Evolutionary conservation across 345 rosid genomes (phyloP).

Genomic region (Theobroma cacao): DNA sequence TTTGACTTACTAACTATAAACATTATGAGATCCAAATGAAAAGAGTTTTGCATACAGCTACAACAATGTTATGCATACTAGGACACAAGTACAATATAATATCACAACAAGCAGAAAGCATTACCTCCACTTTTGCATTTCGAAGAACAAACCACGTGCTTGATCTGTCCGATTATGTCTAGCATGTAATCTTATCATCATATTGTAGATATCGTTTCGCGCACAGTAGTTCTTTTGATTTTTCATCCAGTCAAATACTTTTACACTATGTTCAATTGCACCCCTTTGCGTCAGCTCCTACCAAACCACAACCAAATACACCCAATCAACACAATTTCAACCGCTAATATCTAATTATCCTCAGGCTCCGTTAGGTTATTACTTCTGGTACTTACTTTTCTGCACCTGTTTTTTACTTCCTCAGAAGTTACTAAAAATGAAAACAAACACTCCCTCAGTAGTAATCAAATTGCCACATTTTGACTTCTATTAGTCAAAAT

Average conservation of each 20-base stretch:
- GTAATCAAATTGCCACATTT: too few relatives aligned
- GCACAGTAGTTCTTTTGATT: constrained; percentile 78
- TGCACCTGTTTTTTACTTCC: neutral
- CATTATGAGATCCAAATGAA: neutral
- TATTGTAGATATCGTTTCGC: constrained; percentile 75
- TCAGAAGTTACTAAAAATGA: neutral
- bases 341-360: neutral
- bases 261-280: constrained; percentile 57
- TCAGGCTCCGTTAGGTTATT: neutral
- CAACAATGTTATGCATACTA: neutral
- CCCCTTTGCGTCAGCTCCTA: constrained; percentile 82
- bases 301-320: constrained; percentile 2
- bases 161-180: constrained; percentile 74
- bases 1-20: neutral
- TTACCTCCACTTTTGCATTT: constrained; percentile 95
- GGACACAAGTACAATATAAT: neutral
- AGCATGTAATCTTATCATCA: constrained; percentile 84
- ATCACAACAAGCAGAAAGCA: constrained; percentile 13
- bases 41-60: neutral
- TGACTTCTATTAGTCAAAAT: too few relatives aligned
- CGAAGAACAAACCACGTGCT: constrained; percentile 93
- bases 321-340: neutral
- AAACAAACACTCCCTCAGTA: too few relatives aligned
- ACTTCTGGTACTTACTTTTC: neutral
- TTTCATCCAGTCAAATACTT: constrained; percentile 81